phyloP scores from a whole-genome alignment of 73 alveolate genomes.

The Paramecium tetraurelia region DNA sequence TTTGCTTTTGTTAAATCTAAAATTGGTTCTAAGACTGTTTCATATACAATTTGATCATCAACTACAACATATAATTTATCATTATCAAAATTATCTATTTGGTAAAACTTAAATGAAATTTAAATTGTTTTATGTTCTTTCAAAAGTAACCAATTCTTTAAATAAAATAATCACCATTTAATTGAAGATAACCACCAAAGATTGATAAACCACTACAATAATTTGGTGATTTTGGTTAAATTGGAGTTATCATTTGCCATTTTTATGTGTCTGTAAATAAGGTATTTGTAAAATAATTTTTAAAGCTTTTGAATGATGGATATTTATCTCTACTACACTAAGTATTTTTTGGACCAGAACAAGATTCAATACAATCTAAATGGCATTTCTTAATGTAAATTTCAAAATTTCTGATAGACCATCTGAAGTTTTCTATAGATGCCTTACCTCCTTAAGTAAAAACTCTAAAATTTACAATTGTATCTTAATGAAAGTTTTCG shows the following conservation, averaged over 20 bases:
- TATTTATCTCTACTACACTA: not conserved
- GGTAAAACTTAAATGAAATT: not conserved
- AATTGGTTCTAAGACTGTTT: not conserved
- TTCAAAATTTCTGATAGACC: not conserved
- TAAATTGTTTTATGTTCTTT: not conserved
- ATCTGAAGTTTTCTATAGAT: not conserved
- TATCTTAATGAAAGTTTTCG: not conserved
- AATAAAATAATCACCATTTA: not conserved
- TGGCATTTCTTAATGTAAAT: not conserved
- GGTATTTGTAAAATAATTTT: not conserved
- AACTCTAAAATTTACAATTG: not conserved
- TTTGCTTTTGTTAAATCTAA: not conserved
- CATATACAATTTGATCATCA: not conserved
- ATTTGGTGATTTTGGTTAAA: not conserved
- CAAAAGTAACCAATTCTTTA: not conserved
- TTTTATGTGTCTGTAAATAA: not conserved
- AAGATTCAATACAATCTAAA: not conserved
- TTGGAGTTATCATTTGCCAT: not conserved
- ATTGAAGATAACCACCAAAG: not conserved
- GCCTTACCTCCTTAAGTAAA: not conserved
- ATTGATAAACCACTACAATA: not conserved
- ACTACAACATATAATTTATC: not conserved
- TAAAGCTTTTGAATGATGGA: not conserved
- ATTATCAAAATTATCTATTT: not conserved
- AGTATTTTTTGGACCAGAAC: not conserved